Evolutionary conservation across 2,329 filamentous ascomycete genomes (phyloP), one percentile per base, ranked within the genome.

Genomic region (Diaporthe destruens): DNA sequence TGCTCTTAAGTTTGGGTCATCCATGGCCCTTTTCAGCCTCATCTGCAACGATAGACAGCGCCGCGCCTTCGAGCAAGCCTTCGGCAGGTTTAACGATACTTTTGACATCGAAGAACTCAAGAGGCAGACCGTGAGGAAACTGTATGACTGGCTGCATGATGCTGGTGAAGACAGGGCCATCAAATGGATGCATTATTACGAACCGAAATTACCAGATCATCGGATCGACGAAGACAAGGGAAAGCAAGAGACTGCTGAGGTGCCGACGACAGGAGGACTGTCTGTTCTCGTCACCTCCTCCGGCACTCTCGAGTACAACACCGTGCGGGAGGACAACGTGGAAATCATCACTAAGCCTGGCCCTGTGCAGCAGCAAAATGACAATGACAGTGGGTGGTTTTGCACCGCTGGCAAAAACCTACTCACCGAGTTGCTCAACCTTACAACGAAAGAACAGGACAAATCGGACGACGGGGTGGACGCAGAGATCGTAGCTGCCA

Each of bases 101-200:
- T 39, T 39, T 39, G 11, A 39, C 3, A 2, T 39, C 11, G 11
- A 2, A 39, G 0, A 6, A 2, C 4, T 5, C 0, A 14, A 29
- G 16, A 2, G 29, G 2, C 1, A 18, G 3, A 23, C 39, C 3
- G 5, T 7, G 2, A 4, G 6, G 6, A 1, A 12, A 20, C 18
- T 63, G 0, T 7, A 8, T 14, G 8, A 3, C 6, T 63, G 39
- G 57, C 16, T 63, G 2, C 0, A 32, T 8, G 18, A 29, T 4
- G 4, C 6, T 16, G 18, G 23, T 23, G 34, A 63, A 12, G 1
- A 6, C 3, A 36, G 18, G 23, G 14, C 34, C 18, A 39, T 3
- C 12, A 4, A 2, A 8, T 36, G 36, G 55, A n/a, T 56, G 39
- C 39, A 42, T 42, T 14, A 42, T 6, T 42, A 42, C 16, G 14